phyloP scores from a whole-genome alignment of 257 asterid genomes.

The Ophiorrhiza pumila region DNA sequence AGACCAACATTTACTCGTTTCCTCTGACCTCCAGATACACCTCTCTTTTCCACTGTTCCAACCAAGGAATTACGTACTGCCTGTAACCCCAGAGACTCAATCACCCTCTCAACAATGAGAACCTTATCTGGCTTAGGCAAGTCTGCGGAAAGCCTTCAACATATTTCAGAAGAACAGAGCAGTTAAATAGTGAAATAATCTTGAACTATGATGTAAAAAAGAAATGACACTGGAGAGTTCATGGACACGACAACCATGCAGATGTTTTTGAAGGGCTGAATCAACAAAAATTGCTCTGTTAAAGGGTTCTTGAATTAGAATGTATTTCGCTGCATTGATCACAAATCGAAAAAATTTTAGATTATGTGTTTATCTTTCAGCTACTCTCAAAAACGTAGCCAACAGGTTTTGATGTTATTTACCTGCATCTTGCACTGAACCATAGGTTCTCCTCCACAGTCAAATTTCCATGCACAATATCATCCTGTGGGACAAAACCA shows the following conservation, averaged over 20 bases:
- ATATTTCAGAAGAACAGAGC: conserved; percentile 25
- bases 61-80: conserved; percentile 73
- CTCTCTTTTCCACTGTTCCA: conserved; percentile 90
- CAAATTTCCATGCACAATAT: conserved; percentile 89
- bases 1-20: conserved; percentile 96
- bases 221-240: background rate
- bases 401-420: conserved; percentile 11
- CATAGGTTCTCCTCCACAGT: conserved; percentile 97
- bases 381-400: background rate
- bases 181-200: conserved; percentile 21
- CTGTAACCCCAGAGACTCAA: conserved; percentile 79
- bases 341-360: background rate
- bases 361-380: background rate
- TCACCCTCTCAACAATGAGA: conserved; percentile 81
- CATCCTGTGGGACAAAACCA: conserved; percentile 97
- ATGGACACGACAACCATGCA: background rate
- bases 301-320: background rate
- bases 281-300: background rate
- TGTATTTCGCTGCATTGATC: background rate
- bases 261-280: background rate
- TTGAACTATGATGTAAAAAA: background rate
- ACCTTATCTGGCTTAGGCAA: conserved; percentile 78
- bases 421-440: conserved; percentile 98
- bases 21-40: conserved; percentile 94
- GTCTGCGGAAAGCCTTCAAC: conserved; percentile 70